Evolutionary conservation across 176 grass and related monocot genomes (phyloP), one percentile per base, ranked within the genome.

Genomic region (Metroxylon sagu): DNA sequence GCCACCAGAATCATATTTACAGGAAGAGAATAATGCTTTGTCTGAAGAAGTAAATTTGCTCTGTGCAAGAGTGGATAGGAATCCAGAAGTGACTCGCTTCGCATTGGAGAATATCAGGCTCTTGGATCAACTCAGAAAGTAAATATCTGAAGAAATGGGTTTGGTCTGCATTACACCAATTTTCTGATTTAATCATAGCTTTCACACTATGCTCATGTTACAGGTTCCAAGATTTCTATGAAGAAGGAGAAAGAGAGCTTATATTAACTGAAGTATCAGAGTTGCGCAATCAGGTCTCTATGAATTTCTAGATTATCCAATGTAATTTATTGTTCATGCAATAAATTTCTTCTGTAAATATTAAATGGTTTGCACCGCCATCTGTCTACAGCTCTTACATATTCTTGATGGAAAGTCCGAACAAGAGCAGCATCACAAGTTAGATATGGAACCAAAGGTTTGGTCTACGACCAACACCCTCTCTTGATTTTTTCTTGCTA

Each of bases 1-100:
- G 35, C 30, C 84, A 74, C 48, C 73, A 60, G 87, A 92, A 71
- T 67, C 70, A 62, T 91, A 85, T 77, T 68, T 88, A 58, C 31
- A 80, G 16, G 81, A 92, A 82, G 93, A 92, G 48, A 97, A 81
- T 54, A 80, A 52, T 74, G 25, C 19, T 8, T 84, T 82, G 63
- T 75, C 59, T 16, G 68, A 85, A 61, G 87, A 97, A 80, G 76
- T 85, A 66, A 71, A 88, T 27, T 80, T 88, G 64, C 83, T 97
- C 70, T 58, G 50, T 53, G 55, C 72, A 62, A 91, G 60, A 73
- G 52, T 80, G 49, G 87, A 97, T 56, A 81, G 80, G 71, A 88
- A 97, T 66, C 93, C 93, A 25, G 93, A 97, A 97, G 81, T 97
- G 64, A 97, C 79, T 59, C 80, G 87, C 57, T 97, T 97, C 85